Evolutionary conservation across 1,284 basidiomycete species (phyloP).

Genomic region (Wallemia hederae): DNA sequence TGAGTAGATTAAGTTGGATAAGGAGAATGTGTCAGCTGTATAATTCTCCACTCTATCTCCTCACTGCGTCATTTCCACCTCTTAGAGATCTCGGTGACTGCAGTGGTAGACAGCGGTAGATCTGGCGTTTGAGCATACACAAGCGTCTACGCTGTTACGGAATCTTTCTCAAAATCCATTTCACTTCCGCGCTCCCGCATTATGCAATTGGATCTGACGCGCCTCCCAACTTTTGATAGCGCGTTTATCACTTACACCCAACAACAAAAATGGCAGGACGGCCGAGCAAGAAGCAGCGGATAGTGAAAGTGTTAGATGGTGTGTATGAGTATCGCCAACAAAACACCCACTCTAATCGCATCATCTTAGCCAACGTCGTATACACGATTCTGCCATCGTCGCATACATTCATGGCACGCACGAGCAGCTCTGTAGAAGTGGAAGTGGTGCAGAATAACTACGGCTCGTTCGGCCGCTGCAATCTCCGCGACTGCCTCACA

Average conservation of each 20-base stretch:
- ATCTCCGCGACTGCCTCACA: neutral
- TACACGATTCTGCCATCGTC: neutral
- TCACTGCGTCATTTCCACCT: no score
- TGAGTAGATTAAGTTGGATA: no score
- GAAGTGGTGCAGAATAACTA: neutral
- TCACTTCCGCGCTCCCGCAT: no score
- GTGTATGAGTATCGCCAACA: neutral
- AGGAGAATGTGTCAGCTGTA: no score
- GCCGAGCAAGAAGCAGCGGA: neutral
- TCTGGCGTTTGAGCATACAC: no score
- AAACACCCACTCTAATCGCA: neutral
- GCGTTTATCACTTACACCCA: neutral
- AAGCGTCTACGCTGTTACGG: no score
- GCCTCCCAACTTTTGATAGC: neutral
- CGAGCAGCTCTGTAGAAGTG: neutral
- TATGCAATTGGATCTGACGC: neutral
- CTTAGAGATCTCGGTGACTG: no score
- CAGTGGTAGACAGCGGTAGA: no score
- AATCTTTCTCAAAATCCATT: no score
- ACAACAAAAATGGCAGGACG: neutral
- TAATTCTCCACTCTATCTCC: no score
- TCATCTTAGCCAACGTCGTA: neutral
- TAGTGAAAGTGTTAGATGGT: neutral
- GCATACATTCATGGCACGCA: neutral
- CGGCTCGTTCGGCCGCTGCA: neutral